Evolutionary conservation across 2,329 filamentous ascomycete species (phyloP).

Genomic region (Colletotrichum destructivum): DNA sequence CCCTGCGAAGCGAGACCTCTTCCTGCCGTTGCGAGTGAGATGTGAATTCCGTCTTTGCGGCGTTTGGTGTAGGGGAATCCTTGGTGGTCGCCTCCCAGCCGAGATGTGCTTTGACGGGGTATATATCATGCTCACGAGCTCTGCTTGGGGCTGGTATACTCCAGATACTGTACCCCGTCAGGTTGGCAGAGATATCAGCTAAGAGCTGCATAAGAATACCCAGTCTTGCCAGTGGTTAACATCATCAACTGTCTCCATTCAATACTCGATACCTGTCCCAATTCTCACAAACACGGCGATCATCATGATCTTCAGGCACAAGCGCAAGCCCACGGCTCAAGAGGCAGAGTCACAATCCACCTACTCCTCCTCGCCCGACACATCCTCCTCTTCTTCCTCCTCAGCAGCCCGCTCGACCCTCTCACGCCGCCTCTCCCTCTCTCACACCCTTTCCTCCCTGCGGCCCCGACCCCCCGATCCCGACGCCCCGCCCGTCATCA

Average conservation of each 20-base stretch:
- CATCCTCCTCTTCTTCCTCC: constrained; percentile 13
- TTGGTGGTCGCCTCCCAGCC: constrained; percentile 11
- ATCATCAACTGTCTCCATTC: not conserved
- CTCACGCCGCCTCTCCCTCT: constrained; percentile 30
- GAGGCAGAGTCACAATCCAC: constrained; percentile 10
- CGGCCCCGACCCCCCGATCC: not conserved
- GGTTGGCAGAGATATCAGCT: not conserved
- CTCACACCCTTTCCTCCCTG: constrained; percentile 19
- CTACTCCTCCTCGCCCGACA: not conserved
- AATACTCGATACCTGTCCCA: not conserved
- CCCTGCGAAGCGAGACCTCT: constrained; percentile 21
- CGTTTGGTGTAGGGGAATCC: not conserved
- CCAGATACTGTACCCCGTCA: not conserved
- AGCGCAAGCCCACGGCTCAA: not conserved
- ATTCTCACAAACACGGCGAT: not conserved
- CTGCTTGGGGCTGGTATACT: not conserved
- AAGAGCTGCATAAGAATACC: not conserved
- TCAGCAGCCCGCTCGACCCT: constrained; percentile 9
- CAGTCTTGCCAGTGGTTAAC: not conserved
- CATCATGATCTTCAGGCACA: constrained; percentile 6
- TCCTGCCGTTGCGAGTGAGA: not conserved
- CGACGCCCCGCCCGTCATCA: constrained; percentile 1
- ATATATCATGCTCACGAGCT: constrained; percentile 19
- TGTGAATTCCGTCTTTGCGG: not conserved
- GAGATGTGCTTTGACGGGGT: not conserved